Percentiles rank a stretch among this genome's conserved stretches.
Conservation (phyloP, 176 grass and related monocot genomes). For the Echinochloa phyllopogon region DNA sequence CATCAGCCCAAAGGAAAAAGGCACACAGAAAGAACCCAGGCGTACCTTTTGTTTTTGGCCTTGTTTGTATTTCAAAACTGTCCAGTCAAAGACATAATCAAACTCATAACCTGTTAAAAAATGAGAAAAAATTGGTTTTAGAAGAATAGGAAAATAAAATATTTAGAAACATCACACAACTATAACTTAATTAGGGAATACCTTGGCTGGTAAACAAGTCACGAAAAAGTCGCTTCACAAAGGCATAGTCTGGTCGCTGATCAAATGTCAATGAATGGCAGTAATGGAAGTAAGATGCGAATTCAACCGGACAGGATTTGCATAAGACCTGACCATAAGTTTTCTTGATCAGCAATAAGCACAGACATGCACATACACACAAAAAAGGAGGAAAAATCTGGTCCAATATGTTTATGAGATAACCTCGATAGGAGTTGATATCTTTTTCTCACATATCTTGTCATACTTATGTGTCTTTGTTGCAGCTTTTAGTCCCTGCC, state of each 20-base stretch:
- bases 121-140: constrained; percentile 19
- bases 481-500: constrained; percentile 96
- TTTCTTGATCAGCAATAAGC: constrained; percentile 26
- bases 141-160: constrained; percentile 33
- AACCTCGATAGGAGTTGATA: constrained; percentile 90
- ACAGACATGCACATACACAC: not conserved
- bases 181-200: constrained; percentile 42
- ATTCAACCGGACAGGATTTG: constrained; percentile 87
- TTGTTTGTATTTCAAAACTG: constrained; percentile 87
- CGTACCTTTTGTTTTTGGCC: constrained; percentile 60
- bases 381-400: too few relatives aligned
- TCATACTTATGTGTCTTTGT: constrained; percentile 97
- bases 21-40: not conserved
- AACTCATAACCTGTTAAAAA: constrained; percentile 79
- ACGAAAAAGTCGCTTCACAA: constrained; percentile 85
- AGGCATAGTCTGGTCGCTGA: constrained; percentile 95
- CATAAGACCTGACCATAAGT: constrained; percentile 73
- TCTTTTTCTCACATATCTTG: constrained; percentile 94
- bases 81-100: constrained; percentile 98
- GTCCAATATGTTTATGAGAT: constrained; percentile 37
- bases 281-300: constrained; percentile 98
- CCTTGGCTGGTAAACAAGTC: constrained; percentile 85
- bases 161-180: not conserved
- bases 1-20: not conserved
- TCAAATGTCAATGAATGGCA: constrained; percentile 95